These are phyloP conservation scores for Cardiospermum halicacabum DNA, from an alignment of 345 rosid species.

Conservation along the genomic window DNA sequence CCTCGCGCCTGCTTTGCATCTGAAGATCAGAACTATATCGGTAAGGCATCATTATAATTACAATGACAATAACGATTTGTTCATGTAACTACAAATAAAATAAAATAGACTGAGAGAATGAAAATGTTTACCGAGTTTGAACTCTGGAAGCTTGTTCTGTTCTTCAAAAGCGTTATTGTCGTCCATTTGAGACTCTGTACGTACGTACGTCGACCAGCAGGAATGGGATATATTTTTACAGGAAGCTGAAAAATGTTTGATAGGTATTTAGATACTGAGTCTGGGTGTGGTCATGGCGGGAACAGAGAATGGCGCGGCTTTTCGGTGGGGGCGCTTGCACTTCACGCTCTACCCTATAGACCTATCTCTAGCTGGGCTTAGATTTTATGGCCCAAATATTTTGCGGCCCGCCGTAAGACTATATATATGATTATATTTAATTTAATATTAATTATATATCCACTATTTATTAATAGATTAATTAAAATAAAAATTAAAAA, in stretches of 20 bases:
- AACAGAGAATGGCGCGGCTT: slow-evolving; percentile 29
- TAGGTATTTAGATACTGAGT: background rate
- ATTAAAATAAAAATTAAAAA: no score
- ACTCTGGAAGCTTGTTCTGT: slow-evolving; percentile 82
- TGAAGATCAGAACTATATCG: slow-evolving; percentile 19
- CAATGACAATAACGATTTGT: slow-evolving; percentile 13
- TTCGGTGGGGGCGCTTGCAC: slow-evolving; percentile 20
- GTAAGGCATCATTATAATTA: background rate
- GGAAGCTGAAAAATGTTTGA: background rate
- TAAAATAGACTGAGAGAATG: background rate
- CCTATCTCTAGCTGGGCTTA: no score
- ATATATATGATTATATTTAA: no score
- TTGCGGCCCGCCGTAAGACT: no score
- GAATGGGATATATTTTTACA: background rate
- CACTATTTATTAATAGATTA: no score
- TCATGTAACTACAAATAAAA: slow-evolving; percentile 1
- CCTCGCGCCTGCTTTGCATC: slow-evolving; percentile 98
- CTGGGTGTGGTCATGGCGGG: slow-evolving; percentile 49
- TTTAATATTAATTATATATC: no score
- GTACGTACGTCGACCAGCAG: background rate
- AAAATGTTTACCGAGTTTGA: slow-evolving; percentile 60
- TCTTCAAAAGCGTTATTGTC: slow-evolving; percentile 36
- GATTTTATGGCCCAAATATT: no score
- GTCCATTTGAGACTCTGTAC: slow-evolving; percentile 37
- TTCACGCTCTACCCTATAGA: background rate